Percentiles rank a stretch among this genome's conserved stretches.
Conservation (phyloP, 805 yeast genomes). For the Crinitomyces ghanaensis region DNA sequence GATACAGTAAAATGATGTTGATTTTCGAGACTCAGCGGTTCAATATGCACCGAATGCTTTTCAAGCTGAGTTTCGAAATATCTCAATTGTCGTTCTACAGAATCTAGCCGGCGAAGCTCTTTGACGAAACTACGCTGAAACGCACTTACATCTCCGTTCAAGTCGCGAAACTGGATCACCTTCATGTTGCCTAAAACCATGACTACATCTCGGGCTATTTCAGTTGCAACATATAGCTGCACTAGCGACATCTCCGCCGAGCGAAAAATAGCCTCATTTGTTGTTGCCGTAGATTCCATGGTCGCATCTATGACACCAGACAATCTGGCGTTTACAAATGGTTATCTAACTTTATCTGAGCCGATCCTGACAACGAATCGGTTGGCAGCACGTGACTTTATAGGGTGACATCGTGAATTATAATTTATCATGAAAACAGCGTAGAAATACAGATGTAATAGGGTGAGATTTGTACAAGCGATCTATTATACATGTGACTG, state of each 20-base stretch:
- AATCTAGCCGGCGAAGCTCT: constrained; percentile 74
- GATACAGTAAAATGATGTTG: too few relatives aligned
- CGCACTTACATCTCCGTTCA: constrained; percentile 58
- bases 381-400: too few relatives aligned
- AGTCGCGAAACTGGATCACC: constrained; percentile 74
- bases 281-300: too few relatives aligned
- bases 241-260: constrained; percentile 97
- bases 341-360: too few relatives aligned
- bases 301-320: too few relatives aligned
- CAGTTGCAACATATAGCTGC: constrained; percentile 82
- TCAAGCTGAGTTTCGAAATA: constrained; percentile 22
- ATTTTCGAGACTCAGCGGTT: constrained; percentile 25
- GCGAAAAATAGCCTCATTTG: too few relatives aligned
- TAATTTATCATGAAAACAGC: too few relatives aligned
- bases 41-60: constrained; percentile 18
- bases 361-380: too few relatives aligned
- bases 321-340: too few relatives aligned
- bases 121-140: constrained; percentile 85
- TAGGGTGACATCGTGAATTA: background rate
- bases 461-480: too few relatives aligned
- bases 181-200: constrained; percentile 76
- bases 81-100: constrained; percentile 64
- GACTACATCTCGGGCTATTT: constrained; percentile 73
- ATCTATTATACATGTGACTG: too few relatives aligned
- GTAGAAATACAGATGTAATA: too few relatives aligned